Conservation (phyloP, 2,329 filamentous ascomycete genomes). For the Fusarium transvaalense region DNA sequence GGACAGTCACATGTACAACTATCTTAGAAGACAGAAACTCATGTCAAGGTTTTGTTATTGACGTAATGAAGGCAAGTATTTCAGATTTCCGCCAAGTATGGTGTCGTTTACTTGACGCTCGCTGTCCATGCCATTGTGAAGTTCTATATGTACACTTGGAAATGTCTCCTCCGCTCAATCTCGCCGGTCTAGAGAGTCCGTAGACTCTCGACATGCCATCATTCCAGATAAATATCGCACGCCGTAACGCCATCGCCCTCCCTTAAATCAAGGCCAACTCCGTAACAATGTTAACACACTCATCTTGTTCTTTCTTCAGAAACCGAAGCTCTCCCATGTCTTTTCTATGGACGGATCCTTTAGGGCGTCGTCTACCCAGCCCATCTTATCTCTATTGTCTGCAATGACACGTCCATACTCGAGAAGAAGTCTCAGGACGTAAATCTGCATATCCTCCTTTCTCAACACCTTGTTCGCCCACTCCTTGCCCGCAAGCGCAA, state of each 20-base stretch:
- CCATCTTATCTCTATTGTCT: slow-evolving; percentile 64
- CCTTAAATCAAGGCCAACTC: slow-evolving; percentile 39
- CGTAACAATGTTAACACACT: slow-evolving; percentile 11
- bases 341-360: slow-evolving; percentile 51
- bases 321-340: slow-evolving; percentile 49
- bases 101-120: slow-evolving; percentile 17
- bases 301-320: slow-evolving; percentile 13
- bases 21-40: not conserved
- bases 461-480: slow-evolving; percentile 78
- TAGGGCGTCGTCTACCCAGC: slow-evolving; percentile 66
- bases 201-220: slow-evolving; percentile 31
- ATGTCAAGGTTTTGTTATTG: slow-evolving; percentile 21
- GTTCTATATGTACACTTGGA: slow-evolving; percentile 35
- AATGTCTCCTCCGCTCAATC: slow-evolving; percentile 13
- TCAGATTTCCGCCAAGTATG: slow-evolving; percentile 23
- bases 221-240: slow-evolving; percentile 15
- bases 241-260: slow-evolving; percentile 42
- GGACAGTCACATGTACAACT: slow-evolving; percentile 9
- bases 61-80: slow-evolving; percentile 29
- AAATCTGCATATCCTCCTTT: slow-evolving; percentile 80
- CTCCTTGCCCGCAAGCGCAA: slow-evolving; percentile 73
- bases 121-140: slow-evolving; percentile 17
- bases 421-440: slow-evolving; percentile 72
- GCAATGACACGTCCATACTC: slow-evolving; percentile 71
- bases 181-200: slow-evolving; percentile 23